Percentiles rank a stretch among this genome's conserved stretches.
These are phyloP conservation scores for Talaromyces sp. DNA, from an alignment of 2,329 filamentous ascomycete genomes.

Conservation along the genomic window DNA sequence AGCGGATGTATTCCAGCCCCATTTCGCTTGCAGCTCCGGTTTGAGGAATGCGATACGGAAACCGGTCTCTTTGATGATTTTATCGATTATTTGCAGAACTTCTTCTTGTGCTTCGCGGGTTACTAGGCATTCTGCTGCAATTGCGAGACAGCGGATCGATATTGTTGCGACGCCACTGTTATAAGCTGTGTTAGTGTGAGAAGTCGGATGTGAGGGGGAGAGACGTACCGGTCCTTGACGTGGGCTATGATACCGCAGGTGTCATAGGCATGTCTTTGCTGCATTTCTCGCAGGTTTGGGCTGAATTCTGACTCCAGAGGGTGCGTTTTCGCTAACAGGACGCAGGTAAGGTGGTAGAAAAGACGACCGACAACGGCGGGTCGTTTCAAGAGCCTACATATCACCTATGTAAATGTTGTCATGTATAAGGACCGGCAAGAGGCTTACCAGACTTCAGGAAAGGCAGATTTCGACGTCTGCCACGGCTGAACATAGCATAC, in stretches of 20 bases:
- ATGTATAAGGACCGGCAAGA: not conserved
- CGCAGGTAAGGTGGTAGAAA: constrained; percentile 85
- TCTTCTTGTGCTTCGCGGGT: constrained; percentile 73
- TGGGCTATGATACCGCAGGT: constrained; percentile 89
- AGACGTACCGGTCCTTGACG: constrained; percentile 64
- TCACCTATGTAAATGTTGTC: not conserved
- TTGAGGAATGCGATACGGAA: constrained; percentile 74
- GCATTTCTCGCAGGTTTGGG: constrained; percentile 66
- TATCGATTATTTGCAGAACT: constrained; percentile 70
- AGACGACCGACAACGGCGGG: constrained; percentile 76
- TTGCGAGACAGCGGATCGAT: constrained; percentile 72
- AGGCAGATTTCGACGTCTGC: constrained; percentile 67
- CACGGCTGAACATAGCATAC: constrained; percentile 71
- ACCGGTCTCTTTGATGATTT: constrained; percentile 71
- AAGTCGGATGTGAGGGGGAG: not conserved
- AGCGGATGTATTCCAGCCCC: constrained; percentile 62
- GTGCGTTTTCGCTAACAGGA: constrained; percentile 74
- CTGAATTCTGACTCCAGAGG: constrained; percentile 60
- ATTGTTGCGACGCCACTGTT: constrained; percentile 68
- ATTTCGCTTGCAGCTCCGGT: constrained; percentile 67
- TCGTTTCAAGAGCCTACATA: constrained; percentile 70
- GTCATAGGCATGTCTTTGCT: constrained; percentile 72
- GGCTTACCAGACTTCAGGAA: constrained; percentile 79
- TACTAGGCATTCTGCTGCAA: constrained; percentile 70
- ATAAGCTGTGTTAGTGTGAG: constrained; percentile 27